Evolutionary conservation across 495 filamentous ascomycete genomes (phyloP).

Genomic region (Cryomyces minteri): DNA sequence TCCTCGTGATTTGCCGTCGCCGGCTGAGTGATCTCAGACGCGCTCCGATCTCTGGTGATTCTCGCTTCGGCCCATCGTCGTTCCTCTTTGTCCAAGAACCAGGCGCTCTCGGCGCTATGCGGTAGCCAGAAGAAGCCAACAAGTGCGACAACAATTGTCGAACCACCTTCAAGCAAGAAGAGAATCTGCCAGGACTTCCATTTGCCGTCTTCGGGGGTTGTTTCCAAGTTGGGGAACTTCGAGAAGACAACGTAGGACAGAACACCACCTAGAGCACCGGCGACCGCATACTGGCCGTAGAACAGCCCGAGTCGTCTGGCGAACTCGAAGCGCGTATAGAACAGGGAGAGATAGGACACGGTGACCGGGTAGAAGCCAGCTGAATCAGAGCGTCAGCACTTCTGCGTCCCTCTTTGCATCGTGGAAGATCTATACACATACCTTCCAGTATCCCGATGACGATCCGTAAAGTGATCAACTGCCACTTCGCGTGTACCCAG

Average conservation of each 20-base stretch:
- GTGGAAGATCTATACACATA: too few species aligned
- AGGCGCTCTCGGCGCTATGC: conserved; percentile 27
- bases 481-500: conserved; percentile 6
- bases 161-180: conserved; percentile 53
- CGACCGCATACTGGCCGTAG: conserved; percentile 60
- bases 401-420: too few species aligned
- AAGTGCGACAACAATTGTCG: conserved; percentile 29
- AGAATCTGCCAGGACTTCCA: conserved; percentile 47
- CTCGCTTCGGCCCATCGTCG: neutral
- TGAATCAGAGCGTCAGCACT: too few species aligned
- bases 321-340: conserved; percentile 61
- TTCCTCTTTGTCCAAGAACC: conserved; percentile 29
- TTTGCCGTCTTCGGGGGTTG: too few species aligned
- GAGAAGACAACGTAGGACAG: conserved; percentile 63
- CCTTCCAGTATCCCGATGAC: conserved; percentile 40
- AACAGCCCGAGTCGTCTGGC: conserved; percentile 60
- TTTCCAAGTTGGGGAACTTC: conserved; percentile 33
- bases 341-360: conserved; percentile 37
- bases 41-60: neutral
- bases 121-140: conserved; percentile 32
- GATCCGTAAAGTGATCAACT: conserved; percentile 21
- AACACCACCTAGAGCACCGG: conserved; percentile 54
- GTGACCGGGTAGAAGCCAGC: conserved; percentile 51
- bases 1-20: conserved; percentile 4
- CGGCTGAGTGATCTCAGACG: too few species aligned